Conservation (phyloP, 352 stramenopile species). For the Globisporangium nagaii region DNA sequence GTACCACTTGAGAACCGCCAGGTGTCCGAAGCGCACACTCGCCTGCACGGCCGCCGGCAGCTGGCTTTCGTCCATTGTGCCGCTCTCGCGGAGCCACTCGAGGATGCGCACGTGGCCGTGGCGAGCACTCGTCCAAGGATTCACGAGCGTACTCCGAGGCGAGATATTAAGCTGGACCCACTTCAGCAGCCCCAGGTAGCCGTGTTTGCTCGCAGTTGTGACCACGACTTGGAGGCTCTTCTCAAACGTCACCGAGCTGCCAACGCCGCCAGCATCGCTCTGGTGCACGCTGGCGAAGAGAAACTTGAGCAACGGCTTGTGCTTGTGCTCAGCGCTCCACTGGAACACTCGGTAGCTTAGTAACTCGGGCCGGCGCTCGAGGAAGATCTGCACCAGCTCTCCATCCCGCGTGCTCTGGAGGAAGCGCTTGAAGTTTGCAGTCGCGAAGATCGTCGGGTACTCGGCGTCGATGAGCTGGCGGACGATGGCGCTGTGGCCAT, state of each 20-base stretch:
- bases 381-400: background rate
- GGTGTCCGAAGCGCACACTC: background rate
- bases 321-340: background rate
- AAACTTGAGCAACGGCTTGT: background rate
- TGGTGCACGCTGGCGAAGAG: background rate
- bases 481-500: background rate
- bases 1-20: background rate
- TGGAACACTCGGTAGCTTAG: background rate
- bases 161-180: background rate
- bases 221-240: background rate
- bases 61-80: background rate
- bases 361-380: background rate
- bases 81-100: background rate
- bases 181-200: background rate
- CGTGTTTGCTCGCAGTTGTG: background rate
- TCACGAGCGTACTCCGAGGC: background rate
- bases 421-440: background rate
- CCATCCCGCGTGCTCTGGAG: background rate
- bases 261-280: background rate
- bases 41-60: background rate
- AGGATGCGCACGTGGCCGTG: background rate
- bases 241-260: background rate
- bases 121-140: background rate
- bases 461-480: background rate
- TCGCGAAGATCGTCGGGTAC: background rate